phyloP scores from a whole-genome alignment of 108 stramenopile species.

The Fragilariopsis cylindrus region DNA sequence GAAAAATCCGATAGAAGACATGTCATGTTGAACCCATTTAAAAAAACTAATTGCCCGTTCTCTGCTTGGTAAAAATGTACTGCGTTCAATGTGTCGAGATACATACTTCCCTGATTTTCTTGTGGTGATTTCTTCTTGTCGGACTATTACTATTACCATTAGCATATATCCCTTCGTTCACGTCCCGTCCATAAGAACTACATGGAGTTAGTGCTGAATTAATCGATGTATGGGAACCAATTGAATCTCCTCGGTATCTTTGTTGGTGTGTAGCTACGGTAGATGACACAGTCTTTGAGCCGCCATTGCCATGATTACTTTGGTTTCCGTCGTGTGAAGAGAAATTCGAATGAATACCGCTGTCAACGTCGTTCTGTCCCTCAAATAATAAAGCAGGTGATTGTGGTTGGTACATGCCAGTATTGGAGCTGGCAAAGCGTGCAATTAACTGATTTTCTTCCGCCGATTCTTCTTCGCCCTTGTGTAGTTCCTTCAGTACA shows the following conservation, averaged over 20 bases:
- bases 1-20: slow-evolving; percentile 71
- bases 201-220: slow-evolving; percentile 4
- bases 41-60: slow-evolving; percentile 74
- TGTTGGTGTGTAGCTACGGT: neutral
- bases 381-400: slow-evolving; percentile 15
- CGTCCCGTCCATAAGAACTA: neutral
- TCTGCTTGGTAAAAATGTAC: slow-evolving; percentile 76
- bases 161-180: neutral
- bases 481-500: slow-evolving; percentile 30
- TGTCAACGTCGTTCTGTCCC: neutral
- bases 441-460: slow-evolving; percentile 23
- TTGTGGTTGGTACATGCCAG: slow-evolving; percentile 39
- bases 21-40: slow-evolving; percentile 74
- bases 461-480: slow-evolving; percentile 23
- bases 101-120: slow-evolving; percentile 39
- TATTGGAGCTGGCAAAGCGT: slow-evolving; percentile 14
- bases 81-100: slow-evolving; percentile 38
- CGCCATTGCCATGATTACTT: too few relatives aligned
- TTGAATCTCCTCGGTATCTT: slow-evolving; percentile 37
- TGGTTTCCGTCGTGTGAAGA: neutral
- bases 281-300: neutral
- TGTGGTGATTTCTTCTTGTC: neutral
- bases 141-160: neutral
- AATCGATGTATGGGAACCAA: slow-evolving; percentile 33
- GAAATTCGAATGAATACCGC: neutral